Percentiles rank a stretch among this genome's conserved stretches.
Conservation (phyloP, 139 green algal species). For the Astrephomene gubernaculifera region DNA sequence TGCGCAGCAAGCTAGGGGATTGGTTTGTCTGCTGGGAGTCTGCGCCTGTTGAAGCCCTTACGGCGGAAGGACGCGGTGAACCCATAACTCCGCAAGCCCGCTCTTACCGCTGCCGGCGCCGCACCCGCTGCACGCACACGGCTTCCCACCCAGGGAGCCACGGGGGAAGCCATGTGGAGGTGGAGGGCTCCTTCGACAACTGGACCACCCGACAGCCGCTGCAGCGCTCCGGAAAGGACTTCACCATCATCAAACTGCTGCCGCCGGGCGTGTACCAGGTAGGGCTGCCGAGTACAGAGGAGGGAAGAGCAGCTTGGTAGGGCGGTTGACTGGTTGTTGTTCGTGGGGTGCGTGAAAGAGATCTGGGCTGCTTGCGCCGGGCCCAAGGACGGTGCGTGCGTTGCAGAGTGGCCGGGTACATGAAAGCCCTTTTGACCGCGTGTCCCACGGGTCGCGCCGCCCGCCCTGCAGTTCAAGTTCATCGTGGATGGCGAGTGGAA, state of each 20-base stretch:
- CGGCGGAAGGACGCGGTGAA: too few species aligned
- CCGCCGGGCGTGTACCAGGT: slow-evolving; percentile 95
- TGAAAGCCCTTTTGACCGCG: too few species aligned
- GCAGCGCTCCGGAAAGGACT: slow-evolving; percentile 92
- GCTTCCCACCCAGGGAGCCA: slow-evolving; percentile 75
- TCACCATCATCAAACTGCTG: slow-evolving; percentile 96
- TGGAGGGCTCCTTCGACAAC: slow-evolving; percentile 98
- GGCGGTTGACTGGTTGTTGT: too few species aligned
- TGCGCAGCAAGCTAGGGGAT: not conserved
- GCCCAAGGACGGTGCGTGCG: too few species aligned
- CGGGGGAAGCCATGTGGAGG: slow-evolving; percentile 88
- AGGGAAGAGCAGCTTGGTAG: too few species aligned
- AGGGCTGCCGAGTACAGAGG: too few species aligned
- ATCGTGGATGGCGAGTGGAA: slow-evolving; percentile 98
- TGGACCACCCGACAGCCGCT: slow-evolving; percentile 90
- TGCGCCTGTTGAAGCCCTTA: too few species aligned
- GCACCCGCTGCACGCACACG: not conserved
- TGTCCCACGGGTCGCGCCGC: not conserved
- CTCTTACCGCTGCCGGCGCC: too few species aligned
- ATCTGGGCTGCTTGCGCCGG: too few species aligned
- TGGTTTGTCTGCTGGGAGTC: not conserved
- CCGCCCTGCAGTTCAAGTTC: slow-evolving; percentile 91
- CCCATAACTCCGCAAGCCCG: too few species aligned
- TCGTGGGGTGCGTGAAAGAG: too few species aligned
- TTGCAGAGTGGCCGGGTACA: too few species aligned